Percentiles rank a stretch among this genome's conserved stretches.
phyloP scores from a whole-genome alignment of 495 filamentous ascomycete species.

The Xylaria bambusicola region DNA sequence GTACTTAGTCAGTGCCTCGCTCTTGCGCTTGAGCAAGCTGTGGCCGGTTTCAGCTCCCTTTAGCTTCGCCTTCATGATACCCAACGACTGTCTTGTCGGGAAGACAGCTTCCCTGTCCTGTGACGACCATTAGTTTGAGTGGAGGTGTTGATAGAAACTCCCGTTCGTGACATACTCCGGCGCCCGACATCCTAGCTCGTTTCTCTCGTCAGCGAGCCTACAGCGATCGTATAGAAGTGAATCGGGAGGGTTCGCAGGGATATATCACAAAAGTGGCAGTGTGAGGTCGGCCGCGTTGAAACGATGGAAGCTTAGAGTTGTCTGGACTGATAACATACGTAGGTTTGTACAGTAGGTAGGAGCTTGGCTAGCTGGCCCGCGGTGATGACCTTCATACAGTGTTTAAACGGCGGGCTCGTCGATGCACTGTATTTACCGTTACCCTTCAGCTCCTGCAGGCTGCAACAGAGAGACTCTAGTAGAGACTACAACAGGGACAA shows the following conservation, averaged over 20 bases:
- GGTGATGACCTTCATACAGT: conserved; percentile 8
- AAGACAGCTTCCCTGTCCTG: conserved; percentile 94
- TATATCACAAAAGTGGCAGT: no score
- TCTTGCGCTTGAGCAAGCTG: conserved; percentile 86
- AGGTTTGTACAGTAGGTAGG: not conserved
- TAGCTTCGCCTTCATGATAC: conserved; percentile 96
- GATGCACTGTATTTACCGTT: not conserved
- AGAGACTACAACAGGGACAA: no score
- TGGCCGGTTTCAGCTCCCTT: conserved; percentile 94
- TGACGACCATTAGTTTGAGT: conserved; percentile 14
- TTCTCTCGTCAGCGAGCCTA: conserved; percentile 3
- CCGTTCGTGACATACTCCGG: conserved; percentile 49
- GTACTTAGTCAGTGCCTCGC: conserved; percentile 88
- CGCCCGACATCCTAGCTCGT: conserved; percentile 40
- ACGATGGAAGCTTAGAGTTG: not conserved
- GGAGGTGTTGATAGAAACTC: conserved; percentile 7
- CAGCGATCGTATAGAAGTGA: not conserved
- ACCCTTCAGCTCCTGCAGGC: no score
- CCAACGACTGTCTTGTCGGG: conserved; percentile 94
- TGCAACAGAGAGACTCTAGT: no score
- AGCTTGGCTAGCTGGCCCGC: not conserved
- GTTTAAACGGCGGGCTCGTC: not conserved
- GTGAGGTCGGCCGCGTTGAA: not conserved
- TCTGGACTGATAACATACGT: no score
- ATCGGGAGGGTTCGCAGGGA: no score